Base-by-base conservation (phyloP, 768 basidiomycete genomes). In the Amanita muscaria region DNA sequence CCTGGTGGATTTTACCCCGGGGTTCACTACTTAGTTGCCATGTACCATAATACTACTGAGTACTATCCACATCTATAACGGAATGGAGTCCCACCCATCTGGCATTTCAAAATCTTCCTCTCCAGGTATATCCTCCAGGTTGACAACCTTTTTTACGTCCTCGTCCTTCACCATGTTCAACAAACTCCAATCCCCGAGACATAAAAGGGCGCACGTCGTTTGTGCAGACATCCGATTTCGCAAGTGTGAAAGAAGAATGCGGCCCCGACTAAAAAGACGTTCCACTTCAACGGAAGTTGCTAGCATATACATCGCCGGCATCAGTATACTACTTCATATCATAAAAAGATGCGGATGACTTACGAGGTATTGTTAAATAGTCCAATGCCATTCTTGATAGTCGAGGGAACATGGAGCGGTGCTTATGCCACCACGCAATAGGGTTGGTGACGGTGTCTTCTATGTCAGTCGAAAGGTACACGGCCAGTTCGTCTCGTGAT, bases 121-220 rank as follows among this genome's bases (percentile, higher is more conserved):
- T 12, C 12, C 35, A 36, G n/a, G 10, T 19, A 42, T 46, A 31
- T 31, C 51, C 12, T 48, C 34, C 16, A 55, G 22, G 30, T 53
- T n/a, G n/a, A n/a, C n/a, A n/a, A n/a, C n/a, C n/a, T n/a, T n/a
- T n/a, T n/a, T n/a, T n/a, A n/a, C n/a, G n/a, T n/a, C 51, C 10
- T 43, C 33, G 22, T 38, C 22, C 15, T 49, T 50, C 2, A 53
- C 40, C 16, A 44, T 25, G 12, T 53, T 56, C 7, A 52, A 9
- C 19, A 10, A 3, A 32, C 56, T 58, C 64, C 65, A 68, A 8
- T 29, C 40, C 2, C 61, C 53, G 2, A 64, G 44, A 40, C 64
- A 64, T 15, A 64, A 21, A 1, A 62, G 41, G 0, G 60, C 62
- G 16, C 49, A 41, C 0, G 53, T 64, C 0, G 54, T 53, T 45